These are phyloP conservation scores for Aspergillus ruber DNA, from an alignment of 2,329 filamentous ascomycete species.

Conservation along the genomic window DNA sequence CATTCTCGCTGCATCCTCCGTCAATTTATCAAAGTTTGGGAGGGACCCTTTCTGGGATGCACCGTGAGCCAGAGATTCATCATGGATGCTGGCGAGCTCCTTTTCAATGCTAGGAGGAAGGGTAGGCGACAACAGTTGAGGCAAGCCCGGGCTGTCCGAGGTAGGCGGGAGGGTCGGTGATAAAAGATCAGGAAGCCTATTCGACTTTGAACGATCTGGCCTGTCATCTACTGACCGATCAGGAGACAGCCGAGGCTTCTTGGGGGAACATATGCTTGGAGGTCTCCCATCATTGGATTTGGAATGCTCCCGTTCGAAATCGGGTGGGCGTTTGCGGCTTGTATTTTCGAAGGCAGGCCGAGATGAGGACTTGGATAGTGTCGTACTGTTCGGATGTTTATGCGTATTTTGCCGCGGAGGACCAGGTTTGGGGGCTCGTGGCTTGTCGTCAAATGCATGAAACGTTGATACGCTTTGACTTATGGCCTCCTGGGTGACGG, in stretches of 20 bases:
- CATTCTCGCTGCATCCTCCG: not conserved
- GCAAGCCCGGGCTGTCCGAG: slow-evolving; percentile 36
- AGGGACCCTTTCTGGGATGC: slow-evolving; percentile 11
- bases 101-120: slow-evolving; percentile 51
- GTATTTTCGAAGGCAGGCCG: slow-evolving; percentile 12
- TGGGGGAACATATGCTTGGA: slow-evolving; percentile 25
- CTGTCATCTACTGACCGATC: slow-evolving; percentile 25
- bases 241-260: slow-evolving; percentile 36
- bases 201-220: slow-evolving; percentile 16
- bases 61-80: slow-evolving; percentile 21
- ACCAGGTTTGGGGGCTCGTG: slow-evolving; percentile 14
- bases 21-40: not conserved
- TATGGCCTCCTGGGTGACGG: slow-evolving; percentile 16
- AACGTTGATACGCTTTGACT: slow-evolving; percentile 12
- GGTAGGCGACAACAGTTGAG: slow-evolving; percentile 52
- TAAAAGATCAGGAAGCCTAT: slow-evolving; percentile 30
- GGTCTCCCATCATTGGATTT: slow-evolving; percentile 10
- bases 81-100: slow-evolving; percentile 42
- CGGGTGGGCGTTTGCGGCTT: slow-evolving; percentile 22
- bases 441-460: slow-evolving; percentile 13
- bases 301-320: slow-evolving; percentile 14
- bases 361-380: slow-evolving; percentile 8
- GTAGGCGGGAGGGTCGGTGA: slow-evolving; percentile 40
- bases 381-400: slow-evolving; percentile 5
- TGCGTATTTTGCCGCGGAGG: slow-evolving; percentile 11